A percentile compares a stretch with the other conserved stretches of the same genome.
Conservation (phyloP, 192 early-diverging fungal genomes). For the Linnemannia elongata region DNA sequence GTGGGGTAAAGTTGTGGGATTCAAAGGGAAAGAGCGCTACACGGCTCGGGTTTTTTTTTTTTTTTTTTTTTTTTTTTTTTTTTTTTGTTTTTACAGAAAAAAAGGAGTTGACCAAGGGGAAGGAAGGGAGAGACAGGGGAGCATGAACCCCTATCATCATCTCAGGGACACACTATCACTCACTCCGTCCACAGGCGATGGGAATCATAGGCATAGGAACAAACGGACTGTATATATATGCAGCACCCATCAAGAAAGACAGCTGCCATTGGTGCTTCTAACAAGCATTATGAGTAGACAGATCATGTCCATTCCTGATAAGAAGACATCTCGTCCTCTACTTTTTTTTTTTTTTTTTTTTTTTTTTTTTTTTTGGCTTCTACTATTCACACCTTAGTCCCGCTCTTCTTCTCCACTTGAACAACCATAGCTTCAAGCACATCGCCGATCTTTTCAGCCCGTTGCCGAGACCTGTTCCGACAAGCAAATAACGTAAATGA, state of each 20-base stretch:
- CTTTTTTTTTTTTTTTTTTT: background rate
- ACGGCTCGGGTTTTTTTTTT: too few relatives aligned
- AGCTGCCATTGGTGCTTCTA: background rate
- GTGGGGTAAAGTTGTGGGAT: too few relatives aligned
- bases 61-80: too few relatives aligned
- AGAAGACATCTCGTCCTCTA: too few relatives aligned
- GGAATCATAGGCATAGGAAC: too few relatives aligned
- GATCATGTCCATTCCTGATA: too few relatives aligned
- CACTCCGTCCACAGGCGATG: too few relatives aligned
- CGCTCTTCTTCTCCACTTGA: background rate
- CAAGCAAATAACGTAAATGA: background rate
- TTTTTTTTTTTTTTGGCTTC: too few relatives aligned
- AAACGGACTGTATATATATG: too few relatives aligned
- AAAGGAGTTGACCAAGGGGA: background rate
- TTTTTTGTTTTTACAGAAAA: background rate
- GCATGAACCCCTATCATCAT: too few relatives aligned
- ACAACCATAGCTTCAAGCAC: background rate
- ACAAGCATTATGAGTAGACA: background rate
- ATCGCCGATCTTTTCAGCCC: background rate
- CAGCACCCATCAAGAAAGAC: background rate
- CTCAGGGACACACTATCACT: too few relatives aligned
- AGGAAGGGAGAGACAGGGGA: background rate
- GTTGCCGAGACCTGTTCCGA: background rate
- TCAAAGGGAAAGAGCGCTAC: too few relatives aligned
- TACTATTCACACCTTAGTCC: background rate